Base-by-base conservation (phyloP, 2,329 filamentous ascomycete genomes). In the Aureobasidium sp. region DNA sequence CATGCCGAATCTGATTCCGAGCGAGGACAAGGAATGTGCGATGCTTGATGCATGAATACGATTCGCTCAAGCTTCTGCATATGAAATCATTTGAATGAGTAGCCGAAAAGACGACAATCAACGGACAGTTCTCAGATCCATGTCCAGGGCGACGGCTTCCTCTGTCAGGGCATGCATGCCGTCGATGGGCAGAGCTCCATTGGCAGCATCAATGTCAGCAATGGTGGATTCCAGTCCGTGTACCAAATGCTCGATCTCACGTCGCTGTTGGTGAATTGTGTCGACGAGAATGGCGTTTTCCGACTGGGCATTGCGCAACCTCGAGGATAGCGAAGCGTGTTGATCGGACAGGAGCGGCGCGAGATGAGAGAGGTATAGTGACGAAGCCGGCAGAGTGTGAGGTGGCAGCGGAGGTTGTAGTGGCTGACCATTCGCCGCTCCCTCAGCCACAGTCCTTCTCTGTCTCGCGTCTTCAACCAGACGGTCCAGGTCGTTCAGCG, bases 401-500 rank as follows among this genome's bases (percentile, higher is more conserved):
- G 82, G 80, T 35, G 38, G 42, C 11, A 60, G 35, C 19, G 60
- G 27, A 21, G 54, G 40, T 42, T 37, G 42, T 1, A 72, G 69
- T 25, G 67, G 65, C 23, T 60, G 58, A 4, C 70, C 68, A 46
- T 71, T 71, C 63, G 72, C 67, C 57, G 75, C 67, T 67, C 71
- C 62, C 55, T 70, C 67, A 1, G 73, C 74, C 53, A 68, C 69
- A 58, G 77, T 76, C 69, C 77, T 83, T 64, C 82, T 74, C 64
- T 71, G 69, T 66, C 77, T 79, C 11, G 83, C 84, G 63, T 85
- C 83, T 27, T 78, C 79, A 29, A 86, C 78, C 63, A 84, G 73
- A 37, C 77, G 73, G 67, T 87, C 84, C 64, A 86, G 73, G 60
- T 82, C 81, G 68, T 86, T 86, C 64, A 87, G 71, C 23, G 80